These are phyloP conservation scores for Fagopyrum homotropicum DNA, from an alignment of 148 eudicot species.

Conservation along the genomic window DNA sequence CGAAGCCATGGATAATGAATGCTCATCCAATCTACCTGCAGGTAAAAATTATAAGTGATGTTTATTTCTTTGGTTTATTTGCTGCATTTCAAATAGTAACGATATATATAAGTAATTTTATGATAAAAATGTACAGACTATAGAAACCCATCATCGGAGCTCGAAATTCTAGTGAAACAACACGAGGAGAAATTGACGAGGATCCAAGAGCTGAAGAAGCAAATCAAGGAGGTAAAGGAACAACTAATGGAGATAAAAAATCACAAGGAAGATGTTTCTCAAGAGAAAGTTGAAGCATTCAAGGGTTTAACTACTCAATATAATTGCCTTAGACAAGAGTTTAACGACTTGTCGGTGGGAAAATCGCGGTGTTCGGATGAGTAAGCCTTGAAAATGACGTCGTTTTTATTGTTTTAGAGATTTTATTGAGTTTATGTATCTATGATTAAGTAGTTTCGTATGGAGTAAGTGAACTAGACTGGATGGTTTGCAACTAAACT, in stretches of 20 bases:
- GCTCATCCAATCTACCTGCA: background rate
- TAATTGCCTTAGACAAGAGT: conserved; percentile 8
- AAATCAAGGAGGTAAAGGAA: background rate
- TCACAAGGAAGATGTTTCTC: background rate
- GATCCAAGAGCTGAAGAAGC: conserved; percentile 2
- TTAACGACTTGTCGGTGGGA: background rate
- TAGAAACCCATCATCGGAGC: background rate
- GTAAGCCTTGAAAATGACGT: background rate
- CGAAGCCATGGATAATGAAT: background rate
- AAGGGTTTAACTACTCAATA: background rate
- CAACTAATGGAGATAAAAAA: background rate
- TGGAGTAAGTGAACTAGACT: too few relatives aligned
- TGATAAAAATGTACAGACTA: background rate
- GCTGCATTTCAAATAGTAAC: background rate
- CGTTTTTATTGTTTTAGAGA: background rate
- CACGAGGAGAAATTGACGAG: background rate
- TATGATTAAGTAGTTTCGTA: background rate
- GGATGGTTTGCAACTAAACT: too few relatives aligned
- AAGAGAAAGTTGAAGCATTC: background rate
- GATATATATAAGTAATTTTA: background rate
- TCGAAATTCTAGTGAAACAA: background rate
- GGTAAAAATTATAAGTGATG: background rate
- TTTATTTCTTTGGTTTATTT: background rate
- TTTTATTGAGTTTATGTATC: background rate
- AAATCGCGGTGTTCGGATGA: background rate